Conservation (phyloP, 2,329 filamentous ascomycete species). For the Penicillium sp. region DNA sequence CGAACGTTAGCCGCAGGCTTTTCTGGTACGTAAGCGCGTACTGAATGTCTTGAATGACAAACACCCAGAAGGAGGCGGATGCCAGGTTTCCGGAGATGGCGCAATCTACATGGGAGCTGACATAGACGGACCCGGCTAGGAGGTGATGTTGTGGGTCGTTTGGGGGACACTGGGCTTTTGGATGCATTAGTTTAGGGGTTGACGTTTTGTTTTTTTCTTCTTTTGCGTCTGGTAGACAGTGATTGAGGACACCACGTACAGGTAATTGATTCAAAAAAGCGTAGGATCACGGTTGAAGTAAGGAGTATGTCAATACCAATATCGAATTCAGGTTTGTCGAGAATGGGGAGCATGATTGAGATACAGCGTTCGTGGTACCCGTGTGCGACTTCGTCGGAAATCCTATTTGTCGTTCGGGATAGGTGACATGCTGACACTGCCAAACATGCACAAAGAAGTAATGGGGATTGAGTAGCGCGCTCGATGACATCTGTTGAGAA, state of each 20-base stretch:
- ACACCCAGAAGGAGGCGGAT: constrained; percentile 38
- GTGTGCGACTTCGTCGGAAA: constrained; percentile 32
- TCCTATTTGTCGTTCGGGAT: constrained; percentile 30
- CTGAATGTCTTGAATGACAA: constrained; percentile 39
- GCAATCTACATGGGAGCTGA: constrained; percentile 36
- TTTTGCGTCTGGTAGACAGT: background rate
- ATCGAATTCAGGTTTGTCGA: constrained; percentile 32
- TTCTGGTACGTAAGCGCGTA: constrained; percentile 35
- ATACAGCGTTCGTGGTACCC: constrained; percentile 38
- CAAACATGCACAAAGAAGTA: constrained; percentile 36
- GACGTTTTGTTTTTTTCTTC: background rate
- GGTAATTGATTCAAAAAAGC: constrained; percentile 39
- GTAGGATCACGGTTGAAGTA: constrained; percentile 36
- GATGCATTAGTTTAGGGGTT: background rate
- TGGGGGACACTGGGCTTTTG: constrained; percentile 32
- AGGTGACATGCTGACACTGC: constrained; percentile 37
- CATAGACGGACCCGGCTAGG: constrained; percentile 37
- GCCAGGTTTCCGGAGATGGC: constrained; percentile 34
- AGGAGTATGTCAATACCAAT: constrained; percentile 37
- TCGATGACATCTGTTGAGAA: constrained; percentile 35
- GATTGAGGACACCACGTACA: constrained; percentile 21
- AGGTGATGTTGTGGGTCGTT: constrained; percentile 37
- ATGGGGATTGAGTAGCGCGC: constrained; percentile 31
- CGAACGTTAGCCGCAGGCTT: constrained; percentile 32
- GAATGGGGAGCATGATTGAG: constrained; percentile 34